Conservation (phyloP, 768 basidiomycete species). For the Macrolepiota dolichaula region DNA sequence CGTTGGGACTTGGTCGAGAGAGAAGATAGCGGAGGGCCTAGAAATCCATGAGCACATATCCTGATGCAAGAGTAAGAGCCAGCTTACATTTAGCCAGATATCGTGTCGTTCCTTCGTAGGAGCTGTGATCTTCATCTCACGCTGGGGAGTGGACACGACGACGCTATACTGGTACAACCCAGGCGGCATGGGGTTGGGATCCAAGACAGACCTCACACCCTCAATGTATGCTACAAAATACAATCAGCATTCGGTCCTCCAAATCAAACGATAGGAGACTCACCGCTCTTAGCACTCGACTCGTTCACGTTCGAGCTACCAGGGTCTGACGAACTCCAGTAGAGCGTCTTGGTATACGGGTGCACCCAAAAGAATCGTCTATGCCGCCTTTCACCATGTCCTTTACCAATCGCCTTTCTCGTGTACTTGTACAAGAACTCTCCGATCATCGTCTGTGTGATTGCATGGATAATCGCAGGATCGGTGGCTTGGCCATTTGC, state of each 20-base stretch:
- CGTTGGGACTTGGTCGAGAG: conserved; percentile 56
- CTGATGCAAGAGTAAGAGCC: conserved; percentile 7
- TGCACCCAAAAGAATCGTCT: conserved; percentile 99
- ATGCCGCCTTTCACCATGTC: conserved; percentile 86
- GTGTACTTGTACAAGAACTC: conserved; percentile 99
- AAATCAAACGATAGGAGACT: conserved; percentile 30
- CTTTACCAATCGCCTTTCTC: conserved; percentile 82
- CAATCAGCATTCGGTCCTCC: neutral
- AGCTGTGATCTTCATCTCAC: conserved; percentile 99
- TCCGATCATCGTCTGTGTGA: conserved; percentile 99
- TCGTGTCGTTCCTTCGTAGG: conserved; percentile 94
- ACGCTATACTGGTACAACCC: conserved; percentile 92
- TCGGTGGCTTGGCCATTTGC: conserved; percentile 64
- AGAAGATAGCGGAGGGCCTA: conserved; percentile 92
- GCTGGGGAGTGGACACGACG: conserved; percentile 85
- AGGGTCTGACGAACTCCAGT: conserved; percentile 96
- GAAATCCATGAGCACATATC: conserved; percentile 13
- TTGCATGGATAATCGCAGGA: conserved; percentile 88
- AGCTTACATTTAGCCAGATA: conserved; percentile 87
- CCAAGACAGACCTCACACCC: conserved; percentile 85
- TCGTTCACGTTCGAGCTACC: conserved; percentile 85
- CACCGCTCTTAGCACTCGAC: conserved; percentile 96
- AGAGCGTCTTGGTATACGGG: conserved; percentile 95
- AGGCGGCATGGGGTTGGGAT: conserved; percentile 94
- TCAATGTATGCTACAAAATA: conserved; percentile 79